Percentiles rank a stretch among this genome's conserved stretches.
These are phyloP conservation scores for Strobilomyces dryophilus DNA, from an alignment of 768 basidiomycete genomes.

Conservation along the genomic window DNA sequence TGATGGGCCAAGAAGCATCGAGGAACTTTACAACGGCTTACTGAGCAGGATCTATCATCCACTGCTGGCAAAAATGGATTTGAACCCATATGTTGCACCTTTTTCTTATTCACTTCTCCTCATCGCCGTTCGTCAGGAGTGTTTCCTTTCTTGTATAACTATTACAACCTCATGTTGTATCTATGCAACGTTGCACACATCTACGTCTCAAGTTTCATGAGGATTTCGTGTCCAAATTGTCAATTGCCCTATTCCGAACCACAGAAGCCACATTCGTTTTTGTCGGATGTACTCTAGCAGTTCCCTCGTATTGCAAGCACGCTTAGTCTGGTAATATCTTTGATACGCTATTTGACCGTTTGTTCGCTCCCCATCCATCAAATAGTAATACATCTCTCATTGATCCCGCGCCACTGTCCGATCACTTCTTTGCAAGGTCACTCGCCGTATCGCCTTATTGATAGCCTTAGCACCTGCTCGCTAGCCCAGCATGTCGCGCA, in stretches of 20 bases:
- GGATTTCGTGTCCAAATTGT: conserved; percentile 1
- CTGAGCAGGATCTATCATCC: conserved; percentile 20
- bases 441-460: no score
- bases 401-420: no score
- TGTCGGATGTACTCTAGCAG: conserved; percentile 9
- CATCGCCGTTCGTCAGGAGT: conserved; percentile 11
- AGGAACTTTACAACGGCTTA: conserved; percentile 58
- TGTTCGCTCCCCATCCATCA: no score
- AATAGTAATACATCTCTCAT: no score
- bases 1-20: conserved; percentile 50
- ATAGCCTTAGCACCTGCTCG: no score
- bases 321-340: background rate
- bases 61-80: conserved; percentile 3
- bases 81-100: background rate
- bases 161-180: conserved; percentile 10
- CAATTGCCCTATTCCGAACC: background rate
- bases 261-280: conserved; percentile 2
- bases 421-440: no score
- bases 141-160: background rate
- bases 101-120: background rate
- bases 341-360: background rate
- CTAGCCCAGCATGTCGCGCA: no score
- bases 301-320: conserved; percentile 1
- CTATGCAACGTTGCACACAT: conserved; percentile 2
- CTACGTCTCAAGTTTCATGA: background rate